Evolutionary conservation across 352 stramenopile species (phyloP).

Genomic region (Pythium angustatum): DNA sequence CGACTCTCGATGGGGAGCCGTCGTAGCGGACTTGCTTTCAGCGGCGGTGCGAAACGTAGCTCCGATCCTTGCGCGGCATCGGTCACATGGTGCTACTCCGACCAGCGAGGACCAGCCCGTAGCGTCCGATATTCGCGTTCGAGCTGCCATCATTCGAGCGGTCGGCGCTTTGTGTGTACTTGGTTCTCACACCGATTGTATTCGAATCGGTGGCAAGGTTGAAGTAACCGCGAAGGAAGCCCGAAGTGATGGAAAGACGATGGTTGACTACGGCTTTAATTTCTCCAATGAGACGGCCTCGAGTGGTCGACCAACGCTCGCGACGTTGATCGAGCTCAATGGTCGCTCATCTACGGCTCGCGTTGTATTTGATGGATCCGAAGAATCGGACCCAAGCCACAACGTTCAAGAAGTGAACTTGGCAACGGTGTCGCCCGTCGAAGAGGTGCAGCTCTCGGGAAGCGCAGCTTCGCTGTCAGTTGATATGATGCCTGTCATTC

Average conservation of each 20-base stretch:
- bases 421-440: slow-evolving; percentile 61
- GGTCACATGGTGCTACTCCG: slow-evolving; percentile 1
- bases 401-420: slow-evolving; percentile 85
- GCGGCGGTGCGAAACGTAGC: slow-evolving; percentile 74
- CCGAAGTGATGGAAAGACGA: slow-evolving; percentile 28
- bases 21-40: slow-evolving; percentile 68
- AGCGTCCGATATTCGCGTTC: slow-evolving; percentile 63
- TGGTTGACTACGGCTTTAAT: slow-evolving; percentile 55
- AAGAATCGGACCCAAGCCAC: slow-evolving; percentile 71
- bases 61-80: slow-evolving; percentile 43
- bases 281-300: slow-evolving; percentile 31
- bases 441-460: slow-evolving; percentile 74
- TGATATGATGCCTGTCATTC: slow-evolving; percentile 84
- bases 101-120: not conserved
- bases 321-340: slow-evolving; percentile 80
- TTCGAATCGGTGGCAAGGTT: slow-evolving; percentile 80
- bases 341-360: slow-evolving; percentile 60
- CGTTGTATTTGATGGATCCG: slow-evolving; percentile 76
- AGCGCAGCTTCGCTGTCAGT: slow-evolving; percentile 46
- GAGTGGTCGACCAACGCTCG: slow-evolving; percentile 43
- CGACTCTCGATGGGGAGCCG: slow-evolving; percentile 60
- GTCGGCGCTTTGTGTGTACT: slow-evolving; percentile 82
- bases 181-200: slow-evolving; percentile 80
- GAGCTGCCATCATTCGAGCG: slow-evolving; percentile 74
- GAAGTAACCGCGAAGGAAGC: slow-evolving; percentile 55